Evolutionary conservation across 192 early-diverging fungal species (phyloP), one percentile per base, ranked within the genome.

Genomic region (Backusella mclennaniae): DNA sequence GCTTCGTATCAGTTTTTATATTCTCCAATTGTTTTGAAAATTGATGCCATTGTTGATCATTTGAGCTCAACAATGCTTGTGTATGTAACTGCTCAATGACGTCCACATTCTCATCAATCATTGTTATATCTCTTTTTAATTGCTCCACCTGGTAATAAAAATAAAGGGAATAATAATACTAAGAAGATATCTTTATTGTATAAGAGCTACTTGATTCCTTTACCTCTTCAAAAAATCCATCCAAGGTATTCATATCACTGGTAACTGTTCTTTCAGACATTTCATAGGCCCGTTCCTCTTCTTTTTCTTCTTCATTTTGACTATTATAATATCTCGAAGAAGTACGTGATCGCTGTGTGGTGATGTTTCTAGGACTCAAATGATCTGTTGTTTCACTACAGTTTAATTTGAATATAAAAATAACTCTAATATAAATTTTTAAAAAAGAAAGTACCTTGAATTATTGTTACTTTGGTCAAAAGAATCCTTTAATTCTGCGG

Each of bases 1-100:
- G 83, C 75, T 87, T 89, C 53, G 85, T 81, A 42, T 71, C 56
- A 12, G 56, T 74, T 39, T 81, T 81, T 31, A 67, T 31, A 41
- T 56, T 17, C 4, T 69, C 71, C 3, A 80, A 72, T 33, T 77
- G 71, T 21, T 15, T 26, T 6, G 67, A 26, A 35, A 33, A 21
- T 26, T 67, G 42, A 6, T 35, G 59, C 19, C 53, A 66, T 73
- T 78, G 71, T 0, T 71, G 6, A 35, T 78, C 77, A 17, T 78
- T 78, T n/a, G 59, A 73, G 31, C 69, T 67, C 59, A 49, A 15
- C 29, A 78, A 23, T 39, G 71, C 49, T 44, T 36, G 19, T 23
- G 39, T 52, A 44, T 74, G 73, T 23, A 74, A 19, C n/a, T 74
- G 59, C 6, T 41, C 49, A 19, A 74, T 67, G 44, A n/a, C 5